Percentiles rank a stretch among this genome's conserved stretches.
Evolutionary conservation across 2,329 filamentous ascomycete species (phyloP).

Genomic region (Fusarium sororula): DNA sequence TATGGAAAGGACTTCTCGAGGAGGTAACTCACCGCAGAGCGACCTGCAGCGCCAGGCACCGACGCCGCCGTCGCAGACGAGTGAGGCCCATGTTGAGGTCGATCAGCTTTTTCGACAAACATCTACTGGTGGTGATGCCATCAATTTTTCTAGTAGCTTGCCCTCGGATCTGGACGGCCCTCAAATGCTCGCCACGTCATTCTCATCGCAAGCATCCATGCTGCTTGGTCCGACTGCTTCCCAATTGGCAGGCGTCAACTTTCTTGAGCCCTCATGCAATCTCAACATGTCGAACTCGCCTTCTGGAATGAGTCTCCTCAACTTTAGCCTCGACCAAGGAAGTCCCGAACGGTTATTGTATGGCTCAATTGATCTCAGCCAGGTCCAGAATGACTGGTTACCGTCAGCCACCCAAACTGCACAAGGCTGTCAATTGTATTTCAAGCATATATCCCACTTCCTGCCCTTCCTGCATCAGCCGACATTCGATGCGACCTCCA

Average conservation of each 20-base stretch:
- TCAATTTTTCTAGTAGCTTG: background rate
- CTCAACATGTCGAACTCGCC: background rate
- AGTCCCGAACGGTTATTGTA: constrained; percentile 43
- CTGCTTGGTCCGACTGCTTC: background rate
- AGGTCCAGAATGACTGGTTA: constrained; percentile 42
- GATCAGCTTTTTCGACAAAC: background rate
- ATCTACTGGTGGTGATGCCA: background rate
- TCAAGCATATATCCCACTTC: constrained; percentile 1
- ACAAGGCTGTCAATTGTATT: constrained; percentile 2
- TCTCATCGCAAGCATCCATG: background rate
- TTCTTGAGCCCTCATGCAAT: background rate
- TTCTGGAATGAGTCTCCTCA: background rate
- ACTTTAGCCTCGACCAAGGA: constrained; percentile 17
- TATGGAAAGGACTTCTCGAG: background rate
- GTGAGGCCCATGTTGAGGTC: background rate
- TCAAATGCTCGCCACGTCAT: background rate
- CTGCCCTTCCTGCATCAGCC: constrained; percentile 5
- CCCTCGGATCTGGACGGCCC: background rate
- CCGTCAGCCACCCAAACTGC: background rate
- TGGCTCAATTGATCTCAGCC: constrained; percentile 44
- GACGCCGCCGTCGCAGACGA: background rate
- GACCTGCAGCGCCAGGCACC: constrained; percentile 1
- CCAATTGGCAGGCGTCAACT: background rate
- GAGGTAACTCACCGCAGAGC: background rate
- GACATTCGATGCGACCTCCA: background rate